Evolutionary conservation across 371 early-diverging fungal species (phyloP), one percentile per base, ranked within the genome.

Genomic region (Mucor ambiguus): DNA sequence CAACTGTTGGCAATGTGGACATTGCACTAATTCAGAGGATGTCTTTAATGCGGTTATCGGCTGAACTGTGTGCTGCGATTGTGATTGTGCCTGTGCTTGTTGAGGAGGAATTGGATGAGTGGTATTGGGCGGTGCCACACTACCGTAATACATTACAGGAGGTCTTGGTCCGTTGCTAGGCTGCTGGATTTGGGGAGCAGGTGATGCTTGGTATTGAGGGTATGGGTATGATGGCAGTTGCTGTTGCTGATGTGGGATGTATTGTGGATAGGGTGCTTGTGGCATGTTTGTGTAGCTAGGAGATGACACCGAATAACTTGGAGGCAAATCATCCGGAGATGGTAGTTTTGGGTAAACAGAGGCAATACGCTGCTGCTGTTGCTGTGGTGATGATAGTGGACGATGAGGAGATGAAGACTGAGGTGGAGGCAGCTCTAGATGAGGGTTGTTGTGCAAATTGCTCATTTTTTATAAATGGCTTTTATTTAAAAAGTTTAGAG

Each of bases 1-100:
- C 26, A 63, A 22, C 14, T 64, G 71, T 11, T 44, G 52, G 29
- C 71, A 71, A 54, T 63, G 56, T 48, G 64, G 67, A 56, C 71
- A 71, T 56, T 71, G 56, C 14, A 67, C 67, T 10, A 63, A 32
- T 16, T 63, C 60, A 24, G 71, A 60, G 2, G 46, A 32, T 16
- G 67, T 63, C 26, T 29, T 63, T 11, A 71, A 22, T 14, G 54
- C 22, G 0, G 24, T 11, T 30, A 67, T 29, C 16, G 48, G 35
- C 16, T 46, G 28, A 44, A n/a, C 32, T 26, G 22, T 33, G 16
- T 57, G 57, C 11, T 62, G 46, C 10, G 46, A 20, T 46, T 46
- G 46, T 20, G 22, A 28, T 66, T 60, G 55, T 9, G 46, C 3
- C 20, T 46, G 46, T 22, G 22, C 46, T 66, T 60, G 55, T 9